Conservation (phyloP, 306 rosid species). For the Dalbergia cochinchinensis region DNA sequence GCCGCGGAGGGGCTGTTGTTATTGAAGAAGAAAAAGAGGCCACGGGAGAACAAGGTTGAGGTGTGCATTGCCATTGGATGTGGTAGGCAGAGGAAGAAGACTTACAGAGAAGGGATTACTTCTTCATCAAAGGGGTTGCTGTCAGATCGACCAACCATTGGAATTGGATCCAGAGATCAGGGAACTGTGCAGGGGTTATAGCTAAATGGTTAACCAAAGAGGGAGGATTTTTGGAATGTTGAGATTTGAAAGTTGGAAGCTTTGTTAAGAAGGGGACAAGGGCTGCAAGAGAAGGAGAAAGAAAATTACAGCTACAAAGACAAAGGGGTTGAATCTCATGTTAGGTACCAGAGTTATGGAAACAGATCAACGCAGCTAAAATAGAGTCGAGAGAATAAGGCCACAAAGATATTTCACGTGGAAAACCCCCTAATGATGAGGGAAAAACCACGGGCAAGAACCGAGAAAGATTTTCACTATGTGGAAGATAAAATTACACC, state of each 20-base stretch:
- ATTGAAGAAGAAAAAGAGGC: too few relatives aligned
- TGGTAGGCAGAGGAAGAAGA: slow-evolving; percentile 1
- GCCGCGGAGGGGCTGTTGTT: too few relatives aligned
- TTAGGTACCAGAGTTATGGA: too few relatives aligned
- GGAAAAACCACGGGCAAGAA: too few relatives aligned
- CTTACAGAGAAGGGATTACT: slow-evolving; percentile 91
- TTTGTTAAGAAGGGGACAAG: slow-evolving; percentile 21
- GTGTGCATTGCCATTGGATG: too few relatives aligned
- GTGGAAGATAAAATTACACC: too few relatives aligned
- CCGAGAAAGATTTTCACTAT: too few relatives aligned
- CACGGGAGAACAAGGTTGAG: too few relatives aligned
- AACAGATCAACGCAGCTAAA: too few relatives aligned
- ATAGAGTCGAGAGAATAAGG: too few relatives aligned
- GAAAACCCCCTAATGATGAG: too few relatives aligned
- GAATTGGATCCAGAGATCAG: slow-evolving; percentile 51
- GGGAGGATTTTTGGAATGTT: slow-evolving; percentile 31
- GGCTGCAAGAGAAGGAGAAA: slow-evolving; percentile 28
- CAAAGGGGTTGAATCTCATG: slow-evolving; percentile 44
- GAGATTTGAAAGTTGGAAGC: slow-evolving; percentile 40
- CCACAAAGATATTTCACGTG: too few relatives aligned
- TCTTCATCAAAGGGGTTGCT: slow-evolving; percentile 90
- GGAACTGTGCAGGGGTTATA: slow-evolving; percentile 33
- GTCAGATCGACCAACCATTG: slow-evolving; percentile 91
- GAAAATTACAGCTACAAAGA: slow-evolving; percentile 46
- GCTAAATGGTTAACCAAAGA: slow-evolving; percentile 43